A percentile compares a stretch with the other conserved stretches of the same genome.
These are phyloP conservation scores for Termitomyces sp. DNA, from an alignment of 768 basidiomycete species.

Conservation along the genomic window DNA sequence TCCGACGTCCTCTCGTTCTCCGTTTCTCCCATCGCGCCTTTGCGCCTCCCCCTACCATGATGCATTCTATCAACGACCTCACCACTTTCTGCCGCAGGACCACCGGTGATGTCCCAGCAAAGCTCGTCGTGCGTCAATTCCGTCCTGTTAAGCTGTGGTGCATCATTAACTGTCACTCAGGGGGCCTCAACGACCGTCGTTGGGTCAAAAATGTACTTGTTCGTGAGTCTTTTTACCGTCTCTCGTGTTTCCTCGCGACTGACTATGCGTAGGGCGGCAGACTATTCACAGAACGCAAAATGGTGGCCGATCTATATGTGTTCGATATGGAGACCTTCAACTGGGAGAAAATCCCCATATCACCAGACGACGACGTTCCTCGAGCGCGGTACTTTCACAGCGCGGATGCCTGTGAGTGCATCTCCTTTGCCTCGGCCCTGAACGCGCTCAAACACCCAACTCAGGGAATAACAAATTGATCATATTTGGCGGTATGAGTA, in stretches of 20 bases:
- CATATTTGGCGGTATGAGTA: constrained; percentile 94
- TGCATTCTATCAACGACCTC: constrained; percentile 85
- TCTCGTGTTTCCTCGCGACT: not conserved
- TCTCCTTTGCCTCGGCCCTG: not conserved
- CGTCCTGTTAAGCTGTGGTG: not conserved
- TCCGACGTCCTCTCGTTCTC: not conserved
- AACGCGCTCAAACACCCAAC: constrained; percentile 6
- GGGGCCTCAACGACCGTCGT: constrained; percentile 91
- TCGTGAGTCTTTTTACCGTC: constrained; percentile 45
- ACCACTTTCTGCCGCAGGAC: constrained; percentile 84
- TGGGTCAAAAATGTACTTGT: constrained; percentile 85
- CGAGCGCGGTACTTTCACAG: constrained; percentile 93
- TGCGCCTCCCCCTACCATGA: constrained; percentile 24
- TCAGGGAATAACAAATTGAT: constrained; percentile 89
- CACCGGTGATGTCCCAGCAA: constrained; percentile 81
- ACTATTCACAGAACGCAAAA: constrained; percentile 77
- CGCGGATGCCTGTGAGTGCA: constrained; percentile 67
- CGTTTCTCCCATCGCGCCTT: constrained; percentile 11
- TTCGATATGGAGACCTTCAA: constrained; percentile 79
- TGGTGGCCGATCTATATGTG: constrained; percentile 87
- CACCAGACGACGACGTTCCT: constrained; percentile 66
- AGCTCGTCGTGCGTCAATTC: constrained; percentile 67
- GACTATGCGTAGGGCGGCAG: constrained; percentile 64
- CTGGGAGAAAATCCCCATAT: constrained; percentile 69
- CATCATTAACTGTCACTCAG: constrained; percentile 26